Evolutionary conservation across 108 stramenopile genomes (phyloP).

Genomic region (Skeletonema tropicum): DNA sequence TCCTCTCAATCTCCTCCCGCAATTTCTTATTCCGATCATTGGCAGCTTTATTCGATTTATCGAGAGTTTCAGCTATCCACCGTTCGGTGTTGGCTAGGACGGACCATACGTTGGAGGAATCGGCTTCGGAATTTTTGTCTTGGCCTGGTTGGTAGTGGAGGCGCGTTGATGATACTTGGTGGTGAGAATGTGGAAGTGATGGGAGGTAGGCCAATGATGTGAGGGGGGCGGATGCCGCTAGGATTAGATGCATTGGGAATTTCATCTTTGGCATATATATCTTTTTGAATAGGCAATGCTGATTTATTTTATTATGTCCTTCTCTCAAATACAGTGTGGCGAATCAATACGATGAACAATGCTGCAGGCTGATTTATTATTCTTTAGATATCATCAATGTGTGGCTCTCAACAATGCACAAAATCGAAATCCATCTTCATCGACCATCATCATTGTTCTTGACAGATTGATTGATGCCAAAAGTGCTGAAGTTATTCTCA

Average conservation of each 20-base stretch:
- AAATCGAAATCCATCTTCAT: too few relatives aligned
- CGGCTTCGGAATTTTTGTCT: neutral
- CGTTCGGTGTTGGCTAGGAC: slow-evolving; percentile 76
- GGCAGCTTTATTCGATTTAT: slow-evolving; percentile 41
- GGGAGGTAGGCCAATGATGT: slow-evolving; percentile 1
- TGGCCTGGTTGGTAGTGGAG: neutral
- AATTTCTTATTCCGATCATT: neutral
- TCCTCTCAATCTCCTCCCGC: slow-evolving; percentile 2
- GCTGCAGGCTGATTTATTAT: too few relatives aligned
- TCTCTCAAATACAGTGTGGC: too few relatives aligned
- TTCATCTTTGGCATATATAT: neutral
- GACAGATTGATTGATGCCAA: too few relatives aligned
- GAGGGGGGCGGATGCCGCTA: neutral
- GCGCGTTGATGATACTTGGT: neutral
- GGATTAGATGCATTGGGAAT: neutral
- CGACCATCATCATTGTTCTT: too few relatives aligned
- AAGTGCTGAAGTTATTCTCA: too few relatives aligned
- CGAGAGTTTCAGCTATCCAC: slow-evolving; percentile 75
- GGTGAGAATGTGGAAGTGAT: neutral
- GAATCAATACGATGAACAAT: too few relatives aligned
- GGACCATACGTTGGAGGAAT: slow-evolving; percentile 48
- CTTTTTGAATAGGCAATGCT: too few relatives aligned
- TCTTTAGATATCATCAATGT: too few relatives aligned
- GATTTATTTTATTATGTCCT: too few relatives aligned
- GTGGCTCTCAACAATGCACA: too few relatives aligned